Base-by-base conservation (phyloP, 1,284 basidiomycete genomes). In the Moniliophthora roreri region DNA sequence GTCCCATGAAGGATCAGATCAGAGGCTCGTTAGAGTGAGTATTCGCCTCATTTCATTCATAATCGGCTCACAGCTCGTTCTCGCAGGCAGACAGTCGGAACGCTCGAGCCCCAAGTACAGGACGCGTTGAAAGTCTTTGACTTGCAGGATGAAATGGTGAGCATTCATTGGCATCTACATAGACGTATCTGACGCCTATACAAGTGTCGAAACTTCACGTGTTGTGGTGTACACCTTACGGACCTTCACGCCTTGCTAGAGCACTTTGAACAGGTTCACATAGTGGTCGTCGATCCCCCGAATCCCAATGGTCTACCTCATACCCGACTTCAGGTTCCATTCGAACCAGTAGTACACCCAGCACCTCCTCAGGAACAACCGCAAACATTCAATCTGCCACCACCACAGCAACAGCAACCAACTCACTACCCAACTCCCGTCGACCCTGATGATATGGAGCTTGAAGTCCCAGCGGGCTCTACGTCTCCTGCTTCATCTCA, bases 221-320 rank as follows among this genome's bases (percentile, higher is more conserved):
- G 91, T 71, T 94, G 91, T 63, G 91, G 89, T 10, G 73, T 87
- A 38, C 81, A 88, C 56, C 79, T 93, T 18, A 81, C 81, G 44
- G 91, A 93, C 67, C 80, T 94, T 7, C 91, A 94, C 62, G 90
- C 88, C 1, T 82, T 93, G 21, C 79, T 93, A 4, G 90, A 93
- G 68, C 91, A 93, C 64, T 93, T 93, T 60, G 91, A 93, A 63
- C 85, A 91, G 55, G 82, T 84, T 42, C 91, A 93, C 67, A 88
- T 93, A 62, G 77, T 88, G 55, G 81, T 89, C 52, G 66, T 86
- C 45, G 85, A 89, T 66, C 81, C 71, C 16, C 61, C 64, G 32
- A 66, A 63, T 15, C 63, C 78, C n/a, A 75, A 75, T 54, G 68
- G 74, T 4, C 71, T 69, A 7, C 67, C 67, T 15, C 74, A 66